A percentile compares a stretch with the other conserved stretches of the same genome.
phyloP scores from a whole-genome alignment of 495 filamentous ascomycete species.

The Tuber melanosporum region DNA sequence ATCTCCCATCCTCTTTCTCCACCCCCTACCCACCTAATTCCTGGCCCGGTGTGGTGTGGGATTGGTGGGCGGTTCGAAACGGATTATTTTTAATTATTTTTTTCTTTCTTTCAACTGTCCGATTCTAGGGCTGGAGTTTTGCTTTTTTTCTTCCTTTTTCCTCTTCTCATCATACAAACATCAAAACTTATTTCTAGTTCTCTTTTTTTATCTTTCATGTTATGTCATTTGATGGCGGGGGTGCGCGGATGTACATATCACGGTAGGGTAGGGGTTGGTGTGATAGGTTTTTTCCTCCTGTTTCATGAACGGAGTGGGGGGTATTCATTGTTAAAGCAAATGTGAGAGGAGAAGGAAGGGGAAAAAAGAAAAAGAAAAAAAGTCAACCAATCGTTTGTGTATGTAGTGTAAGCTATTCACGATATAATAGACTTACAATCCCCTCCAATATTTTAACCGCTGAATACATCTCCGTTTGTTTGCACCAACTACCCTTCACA shows the following conservation, averaged over 20 bases:
- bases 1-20: background rate
- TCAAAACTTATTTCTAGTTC: background rate
- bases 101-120: background rate
- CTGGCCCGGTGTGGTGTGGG: background rate
- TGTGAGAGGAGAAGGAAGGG: background rate
- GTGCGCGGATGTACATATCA: background rate
- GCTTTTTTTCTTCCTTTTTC: background rate
- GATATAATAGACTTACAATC: conserved; percentile 5
- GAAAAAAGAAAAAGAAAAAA: background rate
- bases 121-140: background rate
- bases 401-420: background rate
- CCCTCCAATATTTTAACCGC: conserved; percentile 2
- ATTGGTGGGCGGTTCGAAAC: background rate
- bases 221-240: background rate
- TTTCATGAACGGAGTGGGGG: background rate
- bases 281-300: conserved; percentile 2
- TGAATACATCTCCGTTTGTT: conserved; percentile 46
- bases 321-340: background rate
- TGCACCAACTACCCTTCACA: background rate
- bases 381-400: background rate
- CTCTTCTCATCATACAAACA: background rate
- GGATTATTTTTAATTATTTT: background rate
- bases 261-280: background rate
- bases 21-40: background rate
- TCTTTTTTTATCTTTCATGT: background rate